These are phyloP conservation scores for Talaromyces sp. DNA, from an alignment of 2,329 filamentous ascomycete species.

Conservation along the genomic window DNA sequence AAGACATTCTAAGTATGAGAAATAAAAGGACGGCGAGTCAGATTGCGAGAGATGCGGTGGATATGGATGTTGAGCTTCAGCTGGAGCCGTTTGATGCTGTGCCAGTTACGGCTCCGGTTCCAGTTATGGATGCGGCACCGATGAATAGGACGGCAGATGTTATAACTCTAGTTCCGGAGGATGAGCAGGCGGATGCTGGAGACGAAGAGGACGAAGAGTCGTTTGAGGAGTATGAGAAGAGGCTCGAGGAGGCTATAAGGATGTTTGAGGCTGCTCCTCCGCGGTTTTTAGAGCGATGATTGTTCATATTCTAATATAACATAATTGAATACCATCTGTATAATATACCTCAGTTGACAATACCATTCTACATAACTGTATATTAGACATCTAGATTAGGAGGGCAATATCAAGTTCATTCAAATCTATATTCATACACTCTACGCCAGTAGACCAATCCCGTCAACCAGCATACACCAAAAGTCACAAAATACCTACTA, in stretches of 20 bases:
- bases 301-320: neutral
- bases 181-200: neutral
- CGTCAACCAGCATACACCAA: neutral
- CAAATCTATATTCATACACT: conserved; percentile 4
- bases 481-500: neutral
- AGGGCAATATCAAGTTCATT: neutral
- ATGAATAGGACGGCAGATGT: neutral
- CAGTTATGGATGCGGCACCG: neutral
- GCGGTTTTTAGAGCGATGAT: conserved; percentile 23
- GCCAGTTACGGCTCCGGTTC: neutral
- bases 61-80: neutral
- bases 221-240: conserved; percentile 26
- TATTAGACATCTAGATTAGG: neutral
- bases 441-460: neutral
- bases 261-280: conserved; percentile 29
- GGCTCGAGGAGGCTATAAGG: conserved; percentile 26
- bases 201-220: conserved; percentile 25
- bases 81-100: neutral
- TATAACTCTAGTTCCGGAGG: neutral
- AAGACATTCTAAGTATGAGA: conserved; percentile 27
- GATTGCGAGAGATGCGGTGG: conserved; percentile 2
- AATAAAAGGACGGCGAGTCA: conserved; percentile 17
- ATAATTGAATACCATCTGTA: too few relatives aligned
- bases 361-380: neutral
- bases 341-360: neutral